Conservation (phyloP, 106 monocot genomes). For the Narthecium ossifragum region DNA sequence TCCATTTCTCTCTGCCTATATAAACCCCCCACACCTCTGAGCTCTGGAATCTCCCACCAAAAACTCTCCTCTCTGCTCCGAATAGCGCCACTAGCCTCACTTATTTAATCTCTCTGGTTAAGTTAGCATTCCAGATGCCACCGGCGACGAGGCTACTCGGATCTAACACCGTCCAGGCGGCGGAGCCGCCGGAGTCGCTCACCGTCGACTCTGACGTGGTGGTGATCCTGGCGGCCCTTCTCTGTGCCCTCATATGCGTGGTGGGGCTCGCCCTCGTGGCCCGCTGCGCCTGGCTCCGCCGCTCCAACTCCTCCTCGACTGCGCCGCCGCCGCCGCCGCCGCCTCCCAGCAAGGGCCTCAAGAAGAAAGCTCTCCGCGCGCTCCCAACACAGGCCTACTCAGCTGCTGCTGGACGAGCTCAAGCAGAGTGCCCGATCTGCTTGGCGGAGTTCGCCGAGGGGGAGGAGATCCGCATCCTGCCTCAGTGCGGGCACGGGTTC, state of each 20-base stretch:
- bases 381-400: conserved; percentile 29
- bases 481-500: conserved; percentile 59
- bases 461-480: conserved; percentile 55
- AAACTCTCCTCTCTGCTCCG: no score
- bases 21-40: no score
- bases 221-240: conserved; percentile 55
- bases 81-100: no score
- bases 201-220: conserved; percentile 45
- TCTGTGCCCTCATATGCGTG: conserved; percentile 65
- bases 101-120: no score
- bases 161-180: not conserved
- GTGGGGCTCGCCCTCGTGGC: conserved; percentile 52
- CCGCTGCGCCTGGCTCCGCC: conserved; percentile 47
- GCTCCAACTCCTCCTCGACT: conserved; percentile 6
- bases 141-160: no score
- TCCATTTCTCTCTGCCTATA: no score
- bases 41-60: no score
- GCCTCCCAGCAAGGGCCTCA: conserved; percentile 30
- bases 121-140: no score
- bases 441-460: conserved; percentile 57
- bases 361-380: conserved; percentile 28
- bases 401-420: not conserved
- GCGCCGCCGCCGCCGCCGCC: conserved; percentile 7
- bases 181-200: conserved; percentile 10
- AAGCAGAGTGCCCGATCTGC: conserved; percentile 50